These are phyloP conservation scores for Dendrobium catenatum DNA, from an alignment of 106 monocot genomes.

Conservation along the genomic window DNA sequence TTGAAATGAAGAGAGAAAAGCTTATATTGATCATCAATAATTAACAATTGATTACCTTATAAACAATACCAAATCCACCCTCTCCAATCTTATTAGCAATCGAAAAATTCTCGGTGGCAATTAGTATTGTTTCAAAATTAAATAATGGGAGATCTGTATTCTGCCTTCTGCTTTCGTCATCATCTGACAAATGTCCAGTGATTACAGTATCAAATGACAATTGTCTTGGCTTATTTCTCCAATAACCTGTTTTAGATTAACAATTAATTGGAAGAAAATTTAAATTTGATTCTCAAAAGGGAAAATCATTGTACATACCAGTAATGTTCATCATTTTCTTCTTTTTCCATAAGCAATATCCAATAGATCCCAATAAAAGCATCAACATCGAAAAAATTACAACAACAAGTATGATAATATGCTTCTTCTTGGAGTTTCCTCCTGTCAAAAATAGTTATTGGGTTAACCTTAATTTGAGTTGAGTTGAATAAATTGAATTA, in stretches of 20 bases:
- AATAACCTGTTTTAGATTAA: not conserved
- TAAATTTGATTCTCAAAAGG: too few species aligned
- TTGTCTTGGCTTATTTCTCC: not conserved
- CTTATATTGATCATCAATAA: too few species aligned
- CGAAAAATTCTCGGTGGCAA: slow-evolving; percentile 26
- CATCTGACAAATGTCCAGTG: not conserved
- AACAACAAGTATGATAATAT: too few species aligned
- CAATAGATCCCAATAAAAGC: too few species aligned
- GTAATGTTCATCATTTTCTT: too few species aligned
- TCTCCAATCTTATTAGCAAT: slow-evolving; percentile 13
- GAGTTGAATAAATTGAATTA: too few species aligned
- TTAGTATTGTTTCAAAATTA: slow-evolving; percentile 10
- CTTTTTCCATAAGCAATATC: too few species aligned
- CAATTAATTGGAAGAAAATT: not conserved
- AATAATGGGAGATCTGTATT: slow-evolving; percentile 17
- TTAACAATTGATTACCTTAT: slow-evolving; percentile 18
- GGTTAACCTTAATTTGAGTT: too few species aligned
- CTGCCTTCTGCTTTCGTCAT: not conserved
- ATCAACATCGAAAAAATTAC: too few species aligned
- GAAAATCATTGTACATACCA: too few species aligned
- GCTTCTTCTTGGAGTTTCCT: too few species aligned
- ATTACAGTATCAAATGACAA: not conserved
- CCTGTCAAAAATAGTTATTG: too few species aligned
- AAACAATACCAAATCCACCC: slow-evolving; percentile 33
- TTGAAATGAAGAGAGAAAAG: not conserved